These are phyloP conservation scores for Colletotrichum chrysophilum DNA, from an alignment of 2,329 filamentous ascomycete species.

Conservation along the genomic window DNA sequence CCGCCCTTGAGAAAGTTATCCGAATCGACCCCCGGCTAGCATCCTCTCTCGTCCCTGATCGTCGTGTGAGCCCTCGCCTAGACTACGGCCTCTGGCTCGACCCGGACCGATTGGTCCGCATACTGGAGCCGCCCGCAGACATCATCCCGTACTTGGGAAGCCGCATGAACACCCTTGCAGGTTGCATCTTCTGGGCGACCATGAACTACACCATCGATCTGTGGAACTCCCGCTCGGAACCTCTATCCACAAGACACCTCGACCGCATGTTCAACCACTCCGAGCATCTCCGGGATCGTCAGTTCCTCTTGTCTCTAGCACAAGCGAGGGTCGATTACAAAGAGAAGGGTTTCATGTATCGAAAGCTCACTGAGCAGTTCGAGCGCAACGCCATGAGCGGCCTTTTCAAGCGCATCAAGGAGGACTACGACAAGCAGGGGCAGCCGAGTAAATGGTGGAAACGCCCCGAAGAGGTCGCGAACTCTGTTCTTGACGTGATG, in stretches of 20 bases:
- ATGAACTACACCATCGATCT: slow-evolving; percentile 16
- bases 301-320: background rate
- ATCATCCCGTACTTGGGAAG: slow-evolving; percentile 7
- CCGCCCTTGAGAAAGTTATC: background rate
- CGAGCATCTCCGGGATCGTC: background rate
- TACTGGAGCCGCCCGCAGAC: slow-evolving; percentile 10
- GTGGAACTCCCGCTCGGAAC: slow-evolving; percentile 3
- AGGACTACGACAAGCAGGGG: background rate
- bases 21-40: background rate
- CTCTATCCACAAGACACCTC: background rate
- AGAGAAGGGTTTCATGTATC: slow-evolving; percentile 17
- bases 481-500: background rate
- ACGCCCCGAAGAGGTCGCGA: background rate
- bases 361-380: slow-evolving; percentile 12
- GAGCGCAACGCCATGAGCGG: background rate
- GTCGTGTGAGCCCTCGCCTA: slow-evolving; percentile 5
- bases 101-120: background rate
- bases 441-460: slow-evolving; percentile 14
- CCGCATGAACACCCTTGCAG: slow-evolving; percentile 6
- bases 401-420: background rate
- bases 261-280: slow-evolving; percentile 6
- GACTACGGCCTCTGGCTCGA: slow-evolving; percentile 22
- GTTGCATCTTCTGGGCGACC: slow-evolving; percentile 21
- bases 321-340: slow-evolving; percentile 13
- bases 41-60: background rate